Conservation (phyloP, 495 filamentous ascomycete species). For the Aspergillus nidulans region DNA sequence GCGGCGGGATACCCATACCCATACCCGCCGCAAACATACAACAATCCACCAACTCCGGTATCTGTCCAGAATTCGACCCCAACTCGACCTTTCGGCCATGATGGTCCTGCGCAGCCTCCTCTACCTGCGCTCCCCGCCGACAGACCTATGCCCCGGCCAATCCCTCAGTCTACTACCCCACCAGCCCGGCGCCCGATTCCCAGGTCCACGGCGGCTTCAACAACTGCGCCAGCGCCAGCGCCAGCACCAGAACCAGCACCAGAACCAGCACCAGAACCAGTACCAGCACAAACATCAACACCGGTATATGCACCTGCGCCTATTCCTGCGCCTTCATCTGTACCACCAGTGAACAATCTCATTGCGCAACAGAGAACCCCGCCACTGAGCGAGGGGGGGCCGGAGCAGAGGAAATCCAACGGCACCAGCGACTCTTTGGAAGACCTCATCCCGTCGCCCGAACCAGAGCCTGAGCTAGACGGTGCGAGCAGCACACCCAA, state of each 20-base stretch:
- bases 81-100: background rate
- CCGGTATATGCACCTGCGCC: background rate
- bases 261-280: background rate
- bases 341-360: constrained; percentile 2
- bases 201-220: background rate
- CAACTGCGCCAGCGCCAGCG: background rate
- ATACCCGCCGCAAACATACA: constrained; percentile 2
- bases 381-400: constrained; percentile 16
- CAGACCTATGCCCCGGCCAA: constrained; percentile 3
- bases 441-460: constrained; percentile 40
- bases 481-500: constrained; percentile 19
- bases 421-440: constrained; percentile 26
- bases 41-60: background rate
- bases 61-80: background rate
- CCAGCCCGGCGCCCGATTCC: constrained; percentile 1
- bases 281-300: background rate
- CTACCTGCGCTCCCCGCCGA: background rate
- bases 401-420: constrained; percentile 10
- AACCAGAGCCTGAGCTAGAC: constrained; percentile 28
- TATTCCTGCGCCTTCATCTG: background rate
- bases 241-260: background rate
- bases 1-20: constrained; percentile 1
- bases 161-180: background rate
- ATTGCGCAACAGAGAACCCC: constrained; percentile 15
- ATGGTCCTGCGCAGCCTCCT: background rate